Evolutionary conservation across 805 yeast genomes (phyloP), one percentile per base, ranked within the genome.

Genomic region (Schizosaccharomyces lindneri): DNA sequence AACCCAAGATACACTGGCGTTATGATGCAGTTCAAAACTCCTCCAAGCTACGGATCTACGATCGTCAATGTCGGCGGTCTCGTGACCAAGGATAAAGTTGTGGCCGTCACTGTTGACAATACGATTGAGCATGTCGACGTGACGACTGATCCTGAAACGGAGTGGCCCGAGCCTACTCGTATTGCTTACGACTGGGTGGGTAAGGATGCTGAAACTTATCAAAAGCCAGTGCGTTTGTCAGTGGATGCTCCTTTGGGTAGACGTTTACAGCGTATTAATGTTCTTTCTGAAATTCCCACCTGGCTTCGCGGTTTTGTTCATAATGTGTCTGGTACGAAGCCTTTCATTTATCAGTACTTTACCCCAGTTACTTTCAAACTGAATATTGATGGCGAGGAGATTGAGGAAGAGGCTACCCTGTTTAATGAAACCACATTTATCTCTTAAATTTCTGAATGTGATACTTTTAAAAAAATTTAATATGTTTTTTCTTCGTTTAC

Each of bases 1-100:
- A 84, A 93, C 21, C 78, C 81, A 61, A 74, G 81, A 48, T 76
- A 78, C 66, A 76, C 90, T 43, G 95, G 86, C 11, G 82, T 88
- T 19, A 79, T 85, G 65, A 93, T 93, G 96, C 97, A 93, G 73
- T 93, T 87, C 75, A 85, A 89, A 57, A 93, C 98, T 7, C 98
- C 98, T 36, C 81, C 75, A 63, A 83, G 95, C 1, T 93, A 93
- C 72, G 95, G 85, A 61, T 78, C 79, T 63, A 83, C 95, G 17
- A 81, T 80, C 64, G 95, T 90, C 59, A 80, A 85, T 60, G 72
- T 89, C 59, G 97, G 93, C 48, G 83, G 87, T 62, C 75, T 87
- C 46, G 78, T 86, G 29, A 76, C 79, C 63, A 78, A 81, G 62
- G 79, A 81, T 62, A 81, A 83, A 65, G 77, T 89, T 61, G 67